These are phyloP conservation scores for Sequoiadendron giganteum DNA, from an alignment of 75 land plant species.

Conservation along the genomic window DNA sequence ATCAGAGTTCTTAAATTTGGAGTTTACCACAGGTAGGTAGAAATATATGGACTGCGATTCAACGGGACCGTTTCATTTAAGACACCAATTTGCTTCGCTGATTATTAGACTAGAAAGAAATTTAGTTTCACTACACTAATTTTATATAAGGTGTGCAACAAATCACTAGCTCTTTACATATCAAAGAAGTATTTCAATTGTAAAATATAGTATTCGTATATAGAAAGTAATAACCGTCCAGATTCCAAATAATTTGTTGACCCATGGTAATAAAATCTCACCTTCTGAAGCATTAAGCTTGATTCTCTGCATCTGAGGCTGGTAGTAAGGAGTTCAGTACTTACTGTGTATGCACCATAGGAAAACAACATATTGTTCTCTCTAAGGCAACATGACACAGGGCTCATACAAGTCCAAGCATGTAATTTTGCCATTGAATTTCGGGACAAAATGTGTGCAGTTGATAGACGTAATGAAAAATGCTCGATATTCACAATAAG, in stretches of 20 bases:
- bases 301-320: background rate
- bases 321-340: background rate
- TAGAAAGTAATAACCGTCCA: too few relatives aligned
- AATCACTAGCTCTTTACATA: background rate
- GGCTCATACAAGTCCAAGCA: background rate
- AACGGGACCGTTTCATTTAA: too few relatives aligned
- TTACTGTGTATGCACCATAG: background rate
- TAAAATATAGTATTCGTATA: too few relatives aligned
- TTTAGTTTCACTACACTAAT: background rate
- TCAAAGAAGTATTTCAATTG: background rate
- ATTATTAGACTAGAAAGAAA: background rate
- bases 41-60: too few relatives aligned
- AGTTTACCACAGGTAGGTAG: too few relatives aligned
- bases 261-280: background rate
- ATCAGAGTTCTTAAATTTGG: too few relatives aligned
- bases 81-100: too few relatives aligned
- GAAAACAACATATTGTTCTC: background rate
- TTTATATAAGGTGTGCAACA: background rate
- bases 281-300: background rate
- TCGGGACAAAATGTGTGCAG: background rate
- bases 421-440: background rate
- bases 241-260: too few relatives aligned
- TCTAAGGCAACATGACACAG: background rate
- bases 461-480: too few relatives aligned
- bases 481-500: background rate